Conservation (phyloP, 768 basidiomycete genomes). For the Psilocybe cubensis region DNA sequence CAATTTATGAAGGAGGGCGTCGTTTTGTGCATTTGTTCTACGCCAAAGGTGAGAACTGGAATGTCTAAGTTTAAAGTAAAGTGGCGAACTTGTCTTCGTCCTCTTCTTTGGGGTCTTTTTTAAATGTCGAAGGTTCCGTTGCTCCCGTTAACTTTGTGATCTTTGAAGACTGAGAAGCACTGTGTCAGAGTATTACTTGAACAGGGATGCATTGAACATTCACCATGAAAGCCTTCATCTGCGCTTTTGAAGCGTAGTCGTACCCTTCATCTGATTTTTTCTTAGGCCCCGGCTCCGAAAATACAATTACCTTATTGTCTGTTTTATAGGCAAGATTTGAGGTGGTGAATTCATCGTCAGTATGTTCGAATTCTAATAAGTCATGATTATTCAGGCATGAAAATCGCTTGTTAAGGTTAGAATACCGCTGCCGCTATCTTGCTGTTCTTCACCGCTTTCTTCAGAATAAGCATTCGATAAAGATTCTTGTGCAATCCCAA, state of each 20-base stretch:
- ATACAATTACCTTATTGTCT: conserved; percentile 55
- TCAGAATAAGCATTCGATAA: conserved; percentile 13
- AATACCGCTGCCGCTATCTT: conserved; percentile 8
- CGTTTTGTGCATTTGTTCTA: conserved; percentile 79
- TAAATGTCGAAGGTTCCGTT: conserved; percentile 16
- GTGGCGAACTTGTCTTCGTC: conserved; percentile 57
- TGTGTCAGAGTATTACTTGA: conserved; percentile 6
- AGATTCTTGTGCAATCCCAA: conserved; percentile 31
- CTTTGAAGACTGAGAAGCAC: conserved; percentile 70
- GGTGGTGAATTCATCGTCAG: conserved; percentile 49
- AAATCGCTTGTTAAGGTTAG: background rate
- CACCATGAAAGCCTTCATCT: conserved; percentile 80
- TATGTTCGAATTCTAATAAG: conserved; percentile 38
- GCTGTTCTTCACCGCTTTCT: conserved; percentile 19
- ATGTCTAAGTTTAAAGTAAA: background rate
- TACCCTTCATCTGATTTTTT: conserved; percentile 14
- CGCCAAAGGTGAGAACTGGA: conserved; percentile 5
- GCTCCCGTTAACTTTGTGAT: conserved; percentile 57
- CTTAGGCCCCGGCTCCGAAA: conserved; percentile 35
- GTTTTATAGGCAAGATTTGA: too few species aligned
- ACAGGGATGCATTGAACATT: conserved; percentile 8
- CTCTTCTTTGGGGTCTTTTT: conserved; percentile 40
- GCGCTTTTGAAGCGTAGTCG: conserved; percentile 37
- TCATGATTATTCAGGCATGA: too few species aligned
- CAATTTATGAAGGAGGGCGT: conserved; percentile 75